Evolutionary conservation across 176 grass and related monocot genomes (phyloP).

Genomic region (Aegilops longissima): DNA sequence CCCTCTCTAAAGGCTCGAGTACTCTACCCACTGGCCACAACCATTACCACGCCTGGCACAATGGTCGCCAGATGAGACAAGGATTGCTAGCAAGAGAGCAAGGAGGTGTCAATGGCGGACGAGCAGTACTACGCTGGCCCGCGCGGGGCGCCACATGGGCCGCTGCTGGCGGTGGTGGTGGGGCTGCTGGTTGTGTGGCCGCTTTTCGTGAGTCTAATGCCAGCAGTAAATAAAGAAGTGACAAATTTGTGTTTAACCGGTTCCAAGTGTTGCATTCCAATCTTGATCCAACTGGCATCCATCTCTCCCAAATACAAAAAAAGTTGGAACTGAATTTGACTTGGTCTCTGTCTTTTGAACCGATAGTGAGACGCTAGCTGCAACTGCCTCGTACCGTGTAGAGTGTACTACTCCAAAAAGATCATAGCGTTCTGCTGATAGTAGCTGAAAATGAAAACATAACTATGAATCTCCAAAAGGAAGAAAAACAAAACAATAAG

Average conservation of each 20-base stretch:
- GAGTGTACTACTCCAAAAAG: background rate
- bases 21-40: background rate
- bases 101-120: constrained; percentile 24
- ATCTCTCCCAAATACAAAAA: background rate
- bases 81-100: background rate
- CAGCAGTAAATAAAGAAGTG: no score
- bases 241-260: no score
- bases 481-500: no score
- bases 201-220: constrained; percentile 39
- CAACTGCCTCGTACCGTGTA: background rate
- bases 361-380: background rate
- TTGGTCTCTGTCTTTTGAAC: background rate
- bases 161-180: constrained; percentile 12
- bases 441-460: background rate
- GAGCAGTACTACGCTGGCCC: constrained; percentile 41
- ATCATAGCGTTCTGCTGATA: background rate
- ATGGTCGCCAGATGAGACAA: background rate
- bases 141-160: constrained; percentile 50
- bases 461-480: no score
- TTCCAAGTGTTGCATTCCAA: no score
- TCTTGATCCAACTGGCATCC: no score
- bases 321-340: background rate
- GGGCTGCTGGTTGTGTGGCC: constrained; percentile 55
- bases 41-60: background rate
- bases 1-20: background rate